Conservation (phyloP, 2,329 filamentous ascomycete genomes). For the Diaporthe citri region DNA sequence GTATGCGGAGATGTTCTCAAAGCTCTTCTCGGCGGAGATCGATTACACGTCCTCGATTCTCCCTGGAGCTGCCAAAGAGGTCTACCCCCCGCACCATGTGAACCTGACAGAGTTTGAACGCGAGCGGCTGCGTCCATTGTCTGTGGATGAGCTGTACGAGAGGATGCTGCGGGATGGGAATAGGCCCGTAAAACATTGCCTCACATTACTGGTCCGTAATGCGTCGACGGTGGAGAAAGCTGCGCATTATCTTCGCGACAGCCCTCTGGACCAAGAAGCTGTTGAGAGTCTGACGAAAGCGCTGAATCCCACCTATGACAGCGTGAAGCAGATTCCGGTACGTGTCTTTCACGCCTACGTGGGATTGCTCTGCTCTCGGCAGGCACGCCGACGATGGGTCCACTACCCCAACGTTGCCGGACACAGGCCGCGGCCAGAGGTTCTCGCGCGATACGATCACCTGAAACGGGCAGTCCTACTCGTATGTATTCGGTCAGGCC, state of each 20-base stretch:
- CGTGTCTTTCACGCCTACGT: slow-evolving; percentile 65
- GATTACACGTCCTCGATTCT: slow-evolving; percentile 48
- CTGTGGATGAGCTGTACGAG: slow-evolving; percentile 68
- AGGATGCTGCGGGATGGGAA: slow-evolving; percentile 67
- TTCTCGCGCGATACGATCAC: slow-evolving; percentile 10
- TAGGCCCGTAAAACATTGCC: slow-evolving; percentile 60
- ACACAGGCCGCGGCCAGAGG: slow-evolving; percentile 22
- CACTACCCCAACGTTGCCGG: not conserved
- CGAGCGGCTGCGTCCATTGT: slow-evolving; percentile 71
- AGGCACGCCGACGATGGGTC: slow-evolving; percentile 35
- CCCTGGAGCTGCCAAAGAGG: slow-evolving; percentile 72
- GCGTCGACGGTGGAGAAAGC: slow-evolving; percentile 62
- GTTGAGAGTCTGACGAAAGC: slow-evolving; percentile 41
- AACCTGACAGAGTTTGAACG: slow-evolving; percentile 76
- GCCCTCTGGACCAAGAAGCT: slow-evolving; percentile 46
- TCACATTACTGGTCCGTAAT: slow-evolving; percentile 68
- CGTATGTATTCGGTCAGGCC: slow-evolving; percentile 45
- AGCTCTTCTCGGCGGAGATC: slow-evolving; percentile 58
- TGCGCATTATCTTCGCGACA: slow-evolving; percentile 63
- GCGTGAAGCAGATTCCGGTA: slow-evolving; percentile 49
- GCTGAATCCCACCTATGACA: slow-evolving; percentile 41
- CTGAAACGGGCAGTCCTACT: slow-evolving; percentile 54
- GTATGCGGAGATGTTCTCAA: slow-evolving; percentile 72
- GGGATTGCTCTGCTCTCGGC: slow-evolving; percentile 55
- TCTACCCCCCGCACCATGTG: slow-evolving; percentile 65